Conservation (phyloP, 805 yeast species). For the Ogataea nitratoaversa region DNA sequence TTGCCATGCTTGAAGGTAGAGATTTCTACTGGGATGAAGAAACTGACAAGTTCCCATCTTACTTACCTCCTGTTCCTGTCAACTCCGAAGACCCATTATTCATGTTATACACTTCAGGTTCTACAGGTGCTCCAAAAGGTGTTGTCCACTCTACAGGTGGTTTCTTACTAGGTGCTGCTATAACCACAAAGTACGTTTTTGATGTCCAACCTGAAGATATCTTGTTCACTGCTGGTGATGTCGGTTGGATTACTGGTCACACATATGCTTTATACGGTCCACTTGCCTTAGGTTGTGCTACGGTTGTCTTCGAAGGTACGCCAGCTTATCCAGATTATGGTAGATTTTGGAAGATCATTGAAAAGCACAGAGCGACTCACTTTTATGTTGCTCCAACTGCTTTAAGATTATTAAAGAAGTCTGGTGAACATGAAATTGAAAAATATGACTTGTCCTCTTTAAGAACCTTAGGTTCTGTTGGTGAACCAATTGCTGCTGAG, state of each 20-base stretch:
- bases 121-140: slow-evolving; percentile 88
- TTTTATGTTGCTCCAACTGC: slow-evolving; percentile 87
- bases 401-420: slow-evolving; percentile 67
- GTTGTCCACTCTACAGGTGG: slow-evolving; percentile 81
- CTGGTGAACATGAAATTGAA: slow-evolving; percentile 61
- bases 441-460: slow-evolving; percentile 59
- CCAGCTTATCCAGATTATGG: slow-evolving; percentile 81
- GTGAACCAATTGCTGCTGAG: slow-evolving; percentile 83
- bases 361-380: slow-evolving; percentile 67
- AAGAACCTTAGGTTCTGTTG: slow-evolving; percentile 76
- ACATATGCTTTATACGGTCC: slow-evolving; percentile 83
- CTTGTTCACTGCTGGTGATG: slow-evolving; percentile 84
- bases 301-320: slow-evolving; percentile 81
- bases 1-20: slow-evolving; percentile 49
- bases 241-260: slow-evolving; percentile 91
- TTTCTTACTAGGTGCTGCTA: slow-evolving; percentile 65
- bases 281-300: slow-evolving; percentile 67
- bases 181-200: slow-evolving; percentile 72
- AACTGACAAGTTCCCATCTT: slow-evolving; percentile 58
- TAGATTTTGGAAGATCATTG: slow-evolving; percentile 76
- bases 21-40: slow-evolving; percentile 80
- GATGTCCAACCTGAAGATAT: slow-evolving; percentile 73
- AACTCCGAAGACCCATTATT: slow-evolving; percentile 79
- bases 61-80: slow-evolving; percentile 70
- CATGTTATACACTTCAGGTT: slow-evolving; percentile 79